A percentile compares a stretch with the other conserved stretches of the same genome.
phyloP scores from a whole-genome alignment of 1,284 basidiomycete genomes.

The Phellopilus nigrolimitatus region DNA sequence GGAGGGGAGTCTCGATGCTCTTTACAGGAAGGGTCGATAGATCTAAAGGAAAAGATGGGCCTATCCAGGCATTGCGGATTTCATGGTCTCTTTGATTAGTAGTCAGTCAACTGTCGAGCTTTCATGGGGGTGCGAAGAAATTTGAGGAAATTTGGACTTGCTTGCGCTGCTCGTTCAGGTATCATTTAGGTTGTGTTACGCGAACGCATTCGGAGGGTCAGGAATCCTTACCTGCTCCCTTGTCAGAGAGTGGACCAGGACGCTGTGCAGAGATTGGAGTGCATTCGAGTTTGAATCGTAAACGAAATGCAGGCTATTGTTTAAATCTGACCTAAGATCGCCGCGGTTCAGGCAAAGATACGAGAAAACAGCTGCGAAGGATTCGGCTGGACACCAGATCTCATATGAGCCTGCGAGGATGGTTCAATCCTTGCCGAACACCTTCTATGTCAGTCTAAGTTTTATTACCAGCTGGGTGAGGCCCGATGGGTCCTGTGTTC shows the following conservation, averaged over 20 bases:
- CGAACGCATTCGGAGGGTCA: too few species aligned
- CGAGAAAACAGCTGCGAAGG: slow-evolving; percentile 67
- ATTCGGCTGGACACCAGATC: slow-evolving; percentile 70
- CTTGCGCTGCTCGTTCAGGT: not conserved
- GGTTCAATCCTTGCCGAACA: not conserved
- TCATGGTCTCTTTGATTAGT: slow-evolving; percentile 51
- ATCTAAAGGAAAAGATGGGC: slow-evolving; percentile 61
- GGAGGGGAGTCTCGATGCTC: slow-evolving; percentile 53
- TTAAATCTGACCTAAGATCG: slow-evolving; percentile 48
- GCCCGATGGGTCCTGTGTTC: slow-evolving; percentile 62
- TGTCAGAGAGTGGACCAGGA: slow-evolving; percentile 69
- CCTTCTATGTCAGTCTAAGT: slow-evolving; percentile 25
- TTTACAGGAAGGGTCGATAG: slow-evolving; percentile 47
- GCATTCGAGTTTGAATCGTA: not conserved
- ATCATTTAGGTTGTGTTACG: not conserved
- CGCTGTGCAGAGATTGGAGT: slow-evolving; percentile 32
- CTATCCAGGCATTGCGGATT: slow-evolving; percentile 64
- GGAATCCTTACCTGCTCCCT: slow-evolving; percentile 49
- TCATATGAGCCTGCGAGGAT: slow-evolving; percentile 60
- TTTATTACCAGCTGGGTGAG: slow-evolving; percentile 75
- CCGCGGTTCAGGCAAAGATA: slow-evolving; percentile 66
- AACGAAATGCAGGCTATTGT: not conserved
- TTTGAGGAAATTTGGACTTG: not conserved
- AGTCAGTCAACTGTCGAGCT: slow-evolving; percentile 20
- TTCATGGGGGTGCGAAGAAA: not conserved